A percentile compares a stretch with the other conserved stretches of the same genome.
phyloP scores from a whole-genome alignment of 78 protist genomes.

The Mantamonas sphyraenae region DNA sequence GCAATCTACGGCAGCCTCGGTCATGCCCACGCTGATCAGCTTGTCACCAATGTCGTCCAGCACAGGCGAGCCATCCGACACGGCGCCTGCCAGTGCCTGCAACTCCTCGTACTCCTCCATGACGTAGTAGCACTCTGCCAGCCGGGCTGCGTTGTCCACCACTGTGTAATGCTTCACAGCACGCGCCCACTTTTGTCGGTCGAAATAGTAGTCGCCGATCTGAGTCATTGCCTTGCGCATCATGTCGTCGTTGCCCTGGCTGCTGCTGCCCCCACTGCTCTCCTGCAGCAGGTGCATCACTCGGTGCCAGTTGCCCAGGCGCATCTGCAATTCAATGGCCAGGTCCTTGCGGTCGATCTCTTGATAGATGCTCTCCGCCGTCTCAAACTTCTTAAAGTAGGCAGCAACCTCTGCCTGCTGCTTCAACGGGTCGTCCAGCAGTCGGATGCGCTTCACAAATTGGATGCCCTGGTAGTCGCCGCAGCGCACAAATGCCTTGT shows the following conservation, averaged over 20 bases:
- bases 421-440: conserved; percentile 33
- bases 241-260: conserved; percentile 46
- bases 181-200: conserved; percentile 41
- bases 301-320: conserved; percentile 69
- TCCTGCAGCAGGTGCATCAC: conserved; percentile 38
- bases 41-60: conserved; percentile 25
- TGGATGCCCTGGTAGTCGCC: conserved; percentile 60
- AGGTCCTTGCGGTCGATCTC: conserved; percentile 67
- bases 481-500: conserved; percentile 61
- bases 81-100: conserved; percentile 4
- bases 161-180: conserved; percentile 46
- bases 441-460: conserved; percentile 48
- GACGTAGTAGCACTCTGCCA: conserved; percentile 21
- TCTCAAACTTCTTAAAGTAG: conserved; percentile 51
- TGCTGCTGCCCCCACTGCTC: conserved; percentile 34
- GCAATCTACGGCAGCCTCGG: conserved; percentile 46
- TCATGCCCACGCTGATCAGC: conserved; percentile 52
- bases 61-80: conserved; percentile 20
- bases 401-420: conserved; percentile 69
- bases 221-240: conserved; percentile 28
- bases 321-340: conserved; percentile 42
- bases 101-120: conserved; percentile 31
- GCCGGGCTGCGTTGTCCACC: conserved; percentile 12
- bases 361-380: conserved; percentile 60
- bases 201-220: conserved; percentile 68